Evolutionary conservation across 345 rosid species (phyloP), one percentile per base, ranked within the genome.

Genomic region (Pugionium dolabratum): DNA sequence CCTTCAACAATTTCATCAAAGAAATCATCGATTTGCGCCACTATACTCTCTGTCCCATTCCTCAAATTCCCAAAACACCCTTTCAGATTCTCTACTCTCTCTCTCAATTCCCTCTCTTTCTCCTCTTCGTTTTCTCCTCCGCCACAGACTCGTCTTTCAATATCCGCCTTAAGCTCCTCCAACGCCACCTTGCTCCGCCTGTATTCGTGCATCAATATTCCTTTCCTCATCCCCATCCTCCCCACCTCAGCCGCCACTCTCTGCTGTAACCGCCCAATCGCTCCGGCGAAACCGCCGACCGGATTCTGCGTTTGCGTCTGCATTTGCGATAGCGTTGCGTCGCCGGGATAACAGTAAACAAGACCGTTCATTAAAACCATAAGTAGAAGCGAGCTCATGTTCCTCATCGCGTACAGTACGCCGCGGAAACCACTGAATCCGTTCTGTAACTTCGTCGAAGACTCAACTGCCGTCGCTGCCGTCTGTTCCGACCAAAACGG

Each of bases 1-100:
- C 89, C 95, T 70, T 89, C 93, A 70, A 89, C 93, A 63, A 87
- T 87, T 70, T 92, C 96, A 76, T 92, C 92, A 69, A 87, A 82
- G 79, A 92, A 81, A 81, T 87, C 95, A 83, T 92, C 98, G 72
- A 92, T 78, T 65, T 89, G 89, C 30, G 81, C 82, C 72, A 81
- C 77, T 27, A 84, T 75, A 51, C 76, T 72, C 72, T 91, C 95
- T 70, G 79, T 82, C 72, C 96, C 92, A 75, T 76, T 66, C 62
- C 83, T 79, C 79, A 89, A 68, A 72, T 80, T 37, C 67, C 90
- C 84, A 67, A 91, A 84, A 44, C 83, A 81, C 37, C 74, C 77
- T 78, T 80, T 83, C 57, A 91, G 47, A 34, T 70, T 69, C 57
- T 83, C 86, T 50, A 81, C 82, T 67, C 74, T 84, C 55, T 83